phyloP scores from a whole-genome alignment of 331 rosid genomes.

The Quercus lobata region DNA sequence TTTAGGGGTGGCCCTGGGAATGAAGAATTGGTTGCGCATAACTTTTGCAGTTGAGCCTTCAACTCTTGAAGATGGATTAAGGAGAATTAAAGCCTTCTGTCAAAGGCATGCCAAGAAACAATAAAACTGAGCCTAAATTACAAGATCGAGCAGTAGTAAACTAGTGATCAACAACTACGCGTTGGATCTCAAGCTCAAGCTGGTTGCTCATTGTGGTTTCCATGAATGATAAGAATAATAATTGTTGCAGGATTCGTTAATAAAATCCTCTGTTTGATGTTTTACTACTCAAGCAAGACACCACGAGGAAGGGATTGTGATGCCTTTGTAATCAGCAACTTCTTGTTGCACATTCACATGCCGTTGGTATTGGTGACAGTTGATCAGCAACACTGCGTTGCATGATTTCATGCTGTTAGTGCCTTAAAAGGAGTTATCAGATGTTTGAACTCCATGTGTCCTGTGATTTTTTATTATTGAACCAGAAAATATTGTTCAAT shows the following conservation, averaged over 20 bases:
- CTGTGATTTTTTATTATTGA: too few species aligned
- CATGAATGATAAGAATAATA: neutral
- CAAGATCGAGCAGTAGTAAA: neutral
- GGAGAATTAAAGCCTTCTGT: conserved; percentile 42
- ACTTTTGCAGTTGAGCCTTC: conserved; percentile 39
- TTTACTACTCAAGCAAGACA: neutral
- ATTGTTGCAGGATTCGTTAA: neutral
- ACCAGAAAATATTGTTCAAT: too few species aligned
- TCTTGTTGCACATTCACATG: neutral
- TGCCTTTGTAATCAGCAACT: neutral
- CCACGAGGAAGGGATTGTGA: neutral
- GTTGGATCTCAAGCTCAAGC: neutral
- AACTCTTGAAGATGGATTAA: conserved; percentile 41
- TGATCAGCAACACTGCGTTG: too few species aligned
- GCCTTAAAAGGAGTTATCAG: too few species aligned
- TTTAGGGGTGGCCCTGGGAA: conserved; percentile 31
- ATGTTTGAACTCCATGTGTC: too few species aligned
- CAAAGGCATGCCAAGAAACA: conserved; percentile 31
- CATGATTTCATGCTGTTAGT: too few species aligned
- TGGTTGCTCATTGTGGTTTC: neutral
- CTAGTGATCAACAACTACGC: neutral
- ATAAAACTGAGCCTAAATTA: neutral
- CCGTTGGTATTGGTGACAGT: neutral
- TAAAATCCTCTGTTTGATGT: neutral
- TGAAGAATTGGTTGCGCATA: conserved; percentile 42